These are phyloP conservation scores for Coriaria nepalensis DNA, from an alignment of 306 rosid genomes.

Conservation along the genomic window DNA sequence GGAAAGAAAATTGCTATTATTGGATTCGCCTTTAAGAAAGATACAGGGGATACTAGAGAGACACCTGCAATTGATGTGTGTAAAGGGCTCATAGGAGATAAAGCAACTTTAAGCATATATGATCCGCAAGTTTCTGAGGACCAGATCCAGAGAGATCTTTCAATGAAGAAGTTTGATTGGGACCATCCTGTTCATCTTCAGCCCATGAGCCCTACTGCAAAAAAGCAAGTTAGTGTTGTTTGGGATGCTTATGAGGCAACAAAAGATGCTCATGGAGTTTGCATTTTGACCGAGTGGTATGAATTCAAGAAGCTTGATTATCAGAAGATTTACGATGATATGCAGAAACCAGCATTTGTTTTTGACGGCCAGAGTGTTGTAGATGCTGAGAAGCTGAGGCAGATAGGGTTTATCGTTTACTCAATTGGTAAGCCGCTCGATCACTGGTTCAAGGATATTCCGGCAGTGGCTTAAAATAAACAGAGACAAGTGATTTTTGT, in stretches of 20 bases:
- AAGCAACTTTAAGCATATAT: slow-evolving; percentile 8
- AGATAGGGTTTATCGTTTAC: slow-evolving; percentile 7
- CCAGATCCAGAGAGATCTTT: slow-evolving; percentile 8
- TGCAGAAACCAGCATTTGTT: slow-evolving; percentile 5
- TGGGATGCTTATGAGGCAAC: slow-evolving; percentile 10
- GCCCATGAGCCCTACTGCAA: slow-evolving; percentile 7
- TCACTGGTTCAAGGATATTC: slow-evolving; percentile 5
- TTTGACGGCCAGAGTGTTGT: slow-evolving; percentile 5
- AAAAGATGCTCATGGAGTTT: slow-evolving; percentile 11
- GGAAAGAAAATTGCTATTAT: slow-evolving; percentile 54
- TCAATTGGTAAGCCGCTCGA: slow-evolving; percentile 7
- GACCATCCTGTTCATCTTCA: slow-evolving; percentile 4
- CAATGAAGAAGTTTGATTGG: slow-evolving; percentile 3
- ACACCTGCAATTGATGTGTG: slow-evolving; percentile 11
- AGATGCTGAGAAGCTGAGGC: slow-evolving; percentile 1
- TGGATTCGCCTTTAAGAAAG: slow-evolving; percentile 10
- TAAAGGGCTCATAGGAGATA: slow-evolving; percentile 4
- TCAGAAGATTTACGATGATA: slow-evolving; percentile 3
- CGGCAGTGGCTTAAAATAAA: slow-evolving; percentile 19
- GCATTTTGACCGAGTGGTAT: slow-evolving; percentile 7
- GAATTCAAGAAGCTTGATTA: slow-evolving; percentile 10
- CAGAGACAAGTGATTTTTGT: too few species aligned
- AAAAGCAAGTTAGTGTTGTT: slow-evolving; percentile 1
- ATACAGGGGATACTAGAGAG: slow-evolving; percentile 5
- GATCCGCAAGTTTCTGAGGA: slow-evolving; percentile 9